Evolutionary conservation across 2,329 filamentous ascomycete genomes (phyloP).

Genomic region (Aspergillus bombycis): DNA sequence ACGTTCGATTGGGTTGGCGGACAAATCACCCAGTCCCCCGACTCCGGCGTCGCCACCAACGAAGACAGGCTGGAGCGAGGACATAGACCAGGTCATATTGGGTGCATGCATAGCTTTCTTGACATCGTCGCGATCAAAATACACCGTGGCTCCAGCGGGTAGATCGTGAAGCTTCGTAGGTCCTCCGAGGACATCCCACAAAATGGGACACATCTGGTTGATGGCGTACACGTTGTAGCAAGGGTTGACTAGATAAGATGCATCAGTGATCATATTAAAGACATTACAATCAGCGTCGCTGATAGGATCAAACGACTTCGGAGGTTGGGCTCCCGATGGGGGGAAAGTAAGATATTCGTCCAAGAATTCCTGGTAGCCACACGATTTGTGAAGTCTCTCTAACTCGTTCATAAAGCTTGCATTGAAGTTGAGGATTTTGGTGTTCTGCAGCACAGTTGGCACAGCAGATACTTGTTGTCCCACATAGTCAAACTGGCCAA

Average conservation of each 20-base stretch:
- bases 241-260: constrained; percentile 65
- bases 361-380: constrained; percentile 51
- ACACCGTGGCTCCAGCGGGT: constrained; percentile 64
- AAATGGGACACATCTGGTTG: constrained; percentile 69
- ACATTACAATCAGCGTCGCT: constrained; percentile 58
- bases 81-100: constrained; percentile 33
- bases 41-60: constrained; percentile 44
- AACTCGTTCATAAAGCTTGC: constrained; percentile 45
- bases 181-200: constrained; percentile 71
- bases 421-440: constrained; percentile 51
- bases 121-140: constrained; percentile 73
- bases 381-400: constrained; percentile 45
- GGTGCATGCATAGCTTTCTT: constrained; percentile 68
- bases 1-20: constrained; percentile 59
- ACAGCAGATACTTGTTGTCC: constrained; percentile 42
- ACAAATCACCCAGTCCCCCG: constrained; percentile 41
- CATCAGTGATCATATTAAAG: constrained; percentile 59
- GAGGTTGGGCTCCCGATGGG: constrained; percentile 55
- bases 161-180: constrained; percentile 58
- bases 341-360: constrained; percentile 60
- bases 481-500: constrained; percentile 44
- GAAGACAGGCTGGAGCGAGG: constrained; percentile 49
- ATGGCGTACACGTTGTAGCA: constrained; percentile 81
- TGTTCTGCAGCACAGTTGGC: constrained; percentile 48
- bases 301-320: constrained; percentile 53